Percentiles rank a stretch among this genome's conserved stretches.
phyloP scores from a whole-genome alignment of 2,329 filamentous ascomycete genomes.

The Shiraia bambusicola region DNA sequence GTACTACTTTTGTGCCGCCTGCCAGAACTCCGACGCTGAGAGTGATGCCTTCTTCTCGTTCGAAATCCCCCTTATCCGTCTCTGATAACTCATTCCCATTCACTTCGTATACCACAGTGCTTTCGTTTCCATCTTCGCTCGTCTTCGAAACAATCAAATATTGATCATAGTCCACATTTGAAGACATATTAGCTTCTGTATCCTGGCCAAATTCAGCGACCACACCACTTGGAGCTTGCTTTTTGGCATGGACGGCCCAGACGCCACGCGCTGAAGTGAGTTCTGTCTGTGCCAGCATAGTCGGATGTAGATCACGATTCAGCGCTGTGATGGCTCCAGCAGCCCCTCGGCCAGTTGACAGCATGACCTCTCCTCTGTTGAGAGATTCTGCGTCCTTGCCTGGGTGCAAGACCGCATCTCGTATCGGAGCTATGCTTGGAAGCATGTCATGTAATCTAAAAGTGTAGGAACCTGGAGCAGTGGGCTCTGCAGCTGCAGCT shows the following conservation, averaged over 20 bases:
- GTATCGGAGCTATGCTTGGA: constrained; percentile 76
- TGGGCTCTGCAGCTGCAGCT: constrained; percentile 41
- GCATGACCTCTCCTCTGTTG: constrained; percentile 54
- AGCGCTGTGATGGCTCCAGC: constrained; percentile 73
- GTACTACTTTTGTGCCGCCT: constrained; percentile 78
- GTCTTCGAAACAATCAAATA: constrained; percentile 80
- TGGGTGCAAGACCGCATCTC: constrained; percentile 68
- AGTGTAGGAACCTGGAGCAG: constrained; percentile 63
- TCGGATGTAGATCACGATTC: constrained; percentile 75
- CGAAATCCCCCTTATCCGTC: constrained; percentile 83
- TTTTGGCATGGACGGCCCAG: constrained; percentile 77
- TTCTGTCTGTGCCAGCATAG: constrained; percentile 67
- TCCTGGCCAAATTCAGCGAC: constrained; percentile 51
- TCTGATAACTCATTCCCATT: constrained; percentile 74
- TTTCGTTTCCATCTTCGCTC: constrained; percentile 67
- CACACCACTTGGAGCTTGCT: constrained; percentile 61
- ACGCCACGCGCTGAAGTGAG: constrained; percentile 73
- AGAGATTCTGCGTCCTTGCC: constrained; percentile 23
- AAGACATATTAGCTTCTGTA: constrained; percentile 40
- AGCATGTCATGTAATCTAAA: constrained; percentile 79
- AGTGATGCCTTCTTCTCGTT: constrained; percentile 82
- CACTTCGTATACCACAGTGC: constrained; percentile 75
- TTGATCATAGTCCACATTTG: constrained; percentile 67
- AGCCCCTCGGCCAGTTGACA: constrained; percentile 63
- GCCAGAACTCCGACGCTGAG: constrained; percentile 83